Evolutionary conservation across 331 rosid species (phyloP), one percentile per base, ranked within the genome.

Genomic region (Acacia pycnantha): DNA sequence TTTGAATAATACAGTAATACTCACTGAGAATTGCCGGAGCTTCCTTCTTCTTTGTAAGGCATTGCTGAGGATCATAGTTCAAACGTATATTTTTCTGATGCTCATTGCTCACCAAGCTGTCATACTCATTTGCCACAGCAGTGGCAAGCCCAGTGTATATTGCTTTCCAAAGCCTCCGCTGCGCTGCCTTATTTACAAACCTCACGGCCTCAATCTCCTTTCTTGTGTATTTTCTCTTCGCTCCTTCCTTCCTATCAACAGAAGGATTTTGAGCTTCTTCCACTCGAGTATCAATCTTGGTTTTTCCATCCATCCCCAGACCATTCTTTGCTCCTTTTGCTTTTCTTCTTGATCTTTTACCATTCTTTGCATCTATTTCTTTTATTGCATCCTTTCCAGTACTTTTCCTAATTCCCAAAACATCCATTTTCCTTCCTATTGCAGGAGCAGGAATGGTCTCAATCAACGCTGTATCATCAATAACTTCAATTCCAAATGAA

Each of bases 381-480:
- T 79, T 80, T 31, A 58, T 77, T 19, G 72, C 79, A 44, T 64
- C 71, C 59, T 69, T 84, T 80, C 58, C 84, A 61, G 76, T 70
- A 65, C 79, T 26, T 56, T 72, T 80, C 29, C 33, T 9, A 5
- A 71, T 77, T 58, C 70, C 73, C 35, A 43, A 13, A 31, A 69
- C 78, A 53, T 53, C 82, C 26, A 43, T 9, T 75, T 79, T 82
- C 72, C 76, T 73, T 44, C 80, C 79, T 22, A 53, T 53, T 27
- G 59, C 82, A 70, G 40, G n/a, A 21, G 74, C 77, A 61, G 72
- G 84, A 73, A 76, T 51, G 37, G 87, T 43, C 14, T 88, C 92
- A 5, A 94, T 87, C 85, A 95, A 66, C n/a, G 98, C 98, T 6
- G 97, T 95, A 41, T 95, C 97, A 73, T 95, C 98, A 46, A 95